Evolutionary conservation across 345 rosid species (phyloP), one percentile per base, ranked within the genome.

Genomic region (Gossypium longicalyx): DNA sequence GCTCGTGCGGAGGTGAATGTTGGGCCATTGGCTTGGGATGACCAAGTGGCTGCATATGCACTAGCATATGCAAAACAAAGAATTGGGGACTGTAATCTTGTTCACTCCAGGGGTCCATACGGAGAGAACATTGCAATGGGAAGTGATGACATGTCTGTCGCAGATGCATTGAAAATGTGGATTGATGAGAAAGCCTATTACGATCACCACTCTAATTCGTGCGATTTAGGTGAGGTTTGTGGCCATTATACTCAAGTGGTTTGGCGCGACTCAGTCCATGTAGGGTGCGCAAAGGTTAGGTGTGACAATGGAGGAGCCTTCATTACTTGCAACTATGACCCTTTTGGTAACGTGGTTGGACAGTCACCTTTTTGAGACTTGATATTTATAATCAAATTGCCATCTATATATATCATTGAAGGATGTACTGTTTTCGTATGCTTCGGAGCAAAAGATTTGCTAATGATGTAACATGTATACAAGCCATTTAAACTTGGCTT

Each of bases 241-340:
- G 82, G 82, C 22, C 94, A 89, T 73, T 91, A 34, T 34, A 34
- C 41, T 5, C 41, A 34, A 34, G 7, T 34, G 41, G 41, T 34
- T 34, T 34, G 41, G 89, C 82, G 86, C 25, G 75, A 78, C 65
- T 78, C 92, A 2, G 80, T 78, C 56, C 78, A 79, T 10, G 52
- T 91, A 1, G 94, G 97, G 10, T 91, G 97, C 71, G 91, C 91
- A n/a, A 88, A 85, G 83, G 86, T 85, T 16, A 80, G 6, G 53
- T 89, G 97, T 34, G 41, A 34, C 79, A 67, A 38, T 49, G 92
- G 93, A 45, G 86, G 84, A 63, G 82, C 80, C 60, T 80, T 88
- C 62, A 78, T 89, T 8, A 66, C 62, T 3, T 91, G 95, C 73
- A 90, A 85, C 84, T 90, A 92, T 74, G 87, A 83, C 70, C 89